phyloP scores from a whole-genome alignment of 257 asterid genomes.

The Solanum tarapatanum region DNA sequence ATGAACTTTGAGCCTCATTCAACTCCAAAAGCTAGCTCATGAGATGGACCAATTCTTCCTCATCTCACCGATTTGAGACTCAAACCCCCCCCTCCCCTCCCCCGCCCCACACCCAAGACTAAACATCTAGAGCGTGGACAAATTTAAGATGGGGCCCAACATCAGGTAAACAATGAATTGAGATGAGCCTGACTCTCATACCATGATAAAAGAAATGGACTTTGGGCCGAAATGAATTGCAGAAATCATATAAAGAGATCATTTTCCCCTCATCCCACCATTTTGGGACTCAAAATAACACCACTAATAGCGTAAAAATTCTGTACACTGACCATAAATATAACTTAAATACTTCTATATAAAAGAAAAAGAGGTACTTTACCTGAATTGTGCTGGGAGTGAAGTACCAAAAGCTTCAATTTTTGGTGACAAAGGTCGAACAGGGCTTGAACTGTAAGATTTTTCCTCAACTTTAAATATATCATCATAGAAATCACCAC shows the following conservation, averaged over 20 bases:
- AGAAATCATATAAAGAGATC: background rate
- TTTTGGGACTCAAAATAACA: background rate
- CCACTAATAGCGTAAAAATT: background rate
- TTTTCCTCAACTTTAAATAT: slow-evolving; percentile 52
- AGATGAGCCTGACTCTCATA: background rate
- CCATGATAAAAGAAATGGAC: background rate
- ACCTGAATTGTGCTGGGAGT: slow-evolving; percentile 60
- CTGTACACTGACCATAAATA: background rate
- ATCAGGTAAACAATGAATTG: background rate
- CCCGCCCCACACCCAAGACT: background rate
- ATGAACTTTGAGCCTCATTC: background rate
- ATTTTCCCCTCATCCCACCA: background rate
- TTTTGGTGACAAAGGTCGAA: slow-evolving; percentile 32
- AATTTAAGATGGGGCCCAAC: background rate
- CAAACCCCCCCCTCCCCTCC: background rate
- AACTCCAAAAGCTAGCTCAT: background rate
- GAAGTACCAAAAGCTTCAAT: slow-evolving; percentile 39
- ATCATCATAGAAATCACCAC: slow-evolving; percentile 61
- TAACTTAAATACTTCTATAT: background rate
- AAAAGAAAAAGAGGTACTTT: background rate
- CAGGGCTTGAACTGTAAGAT: slow-evolving; percentile 48
- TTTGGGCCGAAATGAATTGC: background rate
- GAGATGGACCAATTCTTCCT: background rate
- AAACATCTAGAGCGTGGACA: background rate
- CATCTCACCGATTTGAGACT: background rate